Conservation (phyloP, 2,329 filamentous ascomycete genomes). For the Colletotrichum siamense region DNA sequence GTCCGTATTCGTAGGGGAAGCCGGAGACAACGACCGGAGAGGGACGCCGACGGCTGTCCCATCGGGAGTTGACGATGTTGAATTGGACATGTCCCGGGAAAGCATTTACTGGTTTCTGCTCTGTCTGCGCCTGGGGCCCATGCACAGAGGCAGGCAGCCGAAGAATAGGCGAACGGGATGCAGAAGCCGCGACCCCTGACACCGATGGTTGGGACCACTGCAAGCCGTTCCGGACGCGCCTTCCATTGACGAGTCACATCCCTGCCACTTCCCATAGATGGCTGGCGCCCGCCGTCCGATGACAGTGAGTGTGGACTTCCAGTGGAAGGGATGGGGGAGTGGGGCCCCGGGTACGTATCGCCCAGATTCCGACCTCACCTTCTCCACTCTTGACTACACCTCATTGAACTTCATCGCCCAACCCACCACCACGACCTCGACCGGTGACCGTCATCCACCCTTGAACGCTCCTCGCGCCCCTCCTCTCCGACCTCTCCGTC, state of each 20-base stretch:
- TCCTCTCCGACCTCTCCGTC: neutral
- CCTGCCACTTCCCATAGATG: neutral
- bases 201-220: neutral
- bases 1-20: neutral
- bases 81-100: neutral
- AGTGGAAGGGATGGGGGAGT: neutral
- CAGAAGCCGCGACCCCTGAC: slow-evolving; percentile 2
- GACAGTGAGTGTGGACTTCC: neutral
- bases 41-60: neutral
- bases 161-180: slow-evolving; percentile 13
- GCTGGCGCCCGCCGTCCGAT: neutral
- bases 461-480: neutral
- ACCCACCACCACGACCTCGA: neutral
- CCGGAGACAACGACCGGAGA: neutral
- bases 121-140: neutral
- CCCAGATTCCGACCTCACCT: neutral
- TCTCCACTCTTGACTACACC: neutral
- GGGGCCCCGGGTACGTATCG: neutral
- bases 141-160: slow-evolving; percentile 2
- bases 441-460: neutral
- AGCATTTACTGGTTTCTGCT: neutral
- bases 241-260: neutral
- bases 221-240: neutral
- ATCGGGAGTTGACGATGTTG: neutral
- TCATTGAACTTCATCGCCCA: neutral